Percentiles rank a stretch among this genome's conserved stretches.
These are phyloP conservation scores for Gracilariopsis chorda DNA, from an alignment of 23 red algal species.

Conservation along the genomic window DNA sequence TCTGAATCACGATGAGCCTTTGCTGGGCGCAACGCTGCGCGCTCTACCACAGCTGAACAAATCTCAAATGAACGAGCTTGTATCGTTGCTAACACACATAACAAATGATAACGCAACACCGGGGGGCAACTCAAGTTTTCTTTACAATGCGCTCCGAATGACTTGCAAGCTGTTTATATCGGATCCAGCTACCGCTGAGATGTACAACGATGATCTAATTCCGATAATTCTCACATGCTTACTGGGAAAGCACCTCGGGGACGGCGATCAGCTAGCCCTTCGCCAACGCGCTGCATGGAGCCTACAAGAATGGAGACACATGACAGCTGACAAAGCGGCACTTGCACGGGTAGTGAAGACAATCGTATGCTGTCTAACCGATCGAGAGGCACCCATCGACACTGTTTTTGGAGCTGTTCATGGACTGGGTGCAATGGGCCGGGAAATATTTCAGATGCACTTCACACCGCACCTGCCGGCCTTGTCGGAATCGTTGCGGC, in stretches of 20 bases:
- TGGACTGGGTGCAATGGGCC: conserved; percentile 17
- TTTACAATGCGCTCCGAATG: background rate
- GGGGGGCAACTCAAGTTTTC: background rate
- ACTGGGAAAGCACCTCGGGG: conserved; percentile 9
- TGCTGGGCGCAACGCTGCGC: background rate
- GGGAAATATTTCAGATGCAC: background rate
- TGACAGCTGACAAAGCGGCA: background rate
- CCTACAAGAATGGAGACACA: background rate
- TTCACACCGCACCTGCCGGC: conserved; percentile 27
- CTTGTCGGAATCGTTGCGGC: conserved; percentile 16
- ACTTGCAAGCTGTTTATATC: background rate
- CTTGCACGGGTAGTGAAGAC: conserved; percentile 24
- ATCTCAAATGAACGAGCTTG: background rate
- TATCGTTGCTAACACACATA: background rate
- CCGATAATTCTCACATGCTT: conserved; percentile 27
- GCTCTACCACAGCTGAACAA: background rate
- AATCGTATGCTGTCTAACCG: conserved; percentile 15
- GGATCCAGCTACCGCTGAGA: background rate
- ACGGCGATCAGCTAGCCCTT: conserved; percentile 22
- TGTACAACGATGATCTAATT: conserved; percentile 1
- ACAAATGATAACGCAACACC: background rate
- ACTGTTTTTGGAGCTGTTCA: conserved; percentile 24
- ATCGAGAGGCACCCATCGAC: background rate
- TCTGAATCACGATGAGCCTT: background rate
- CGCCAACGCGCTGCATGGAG: conserved; percentile 21